Evolutionary conservation across 2,329 filamentous ascomycete genomes (phyloP).

Genomic region (Metarhizium brunneum): DNA sequence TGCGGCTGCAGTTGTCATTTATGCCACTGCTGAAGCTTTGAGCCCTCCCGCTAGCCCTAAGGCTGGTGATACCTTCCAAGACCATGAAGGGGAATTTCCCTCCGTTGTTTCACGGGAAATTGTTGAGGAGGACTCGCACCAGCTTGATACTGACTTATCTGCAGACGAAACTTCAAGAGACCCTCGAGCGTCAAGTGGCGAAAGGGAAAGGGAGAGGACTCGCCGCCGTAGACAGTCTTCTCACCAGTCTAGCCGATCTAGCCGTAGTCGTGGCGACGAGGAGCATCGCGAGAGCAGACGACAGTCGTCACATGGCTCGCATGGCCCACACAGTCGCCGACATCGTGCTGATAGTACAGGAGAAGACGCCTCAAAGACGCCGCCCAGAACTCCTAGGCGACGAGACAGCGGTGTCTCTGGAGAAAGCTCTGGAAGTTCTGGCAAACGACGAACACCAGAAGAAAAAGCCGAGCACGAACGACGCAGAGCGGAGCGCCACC

Average conservation of each 20-base stretch:
- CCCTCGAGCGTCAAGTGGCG: slow-evolving; percentile 23
- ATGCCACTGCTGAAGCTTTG: slow-evolving; percentile 39
- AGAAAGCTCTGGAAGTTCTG: slow-evolving; percentile 27
- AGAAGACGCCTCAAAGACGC: slow-evolving; percentile 23
- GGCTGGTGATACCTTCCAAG: slow-evolving; percentile 9
- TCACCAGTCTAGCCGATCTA: slow-evolving; percentile 24
- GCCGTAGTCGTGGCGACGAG: slow-evolving; percentile 22
- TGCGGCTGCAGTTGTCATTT: slow-evolving; percentile 44
- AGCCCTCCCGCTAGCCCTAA: slow-evolving; percentile 29
- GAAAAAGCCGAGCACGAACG: slow-evolving; percentile 41
- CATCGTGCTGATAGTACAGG: slow-evolving; percentile 29
- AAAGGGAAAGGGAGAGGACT: slow-evolving; percentile 30
- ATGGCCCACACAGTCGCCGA: slow-evolving; percentile 20
- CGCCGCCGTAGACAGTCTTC: slow-evolving; percentile 33
- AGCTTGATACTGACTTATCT: slow-evolving; percentile 46
- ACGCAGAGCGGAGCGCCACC: slow-evolving; percentile 36
- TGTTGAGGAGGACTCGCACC: slow-evolving; percentile 11
- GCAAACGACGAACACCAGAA: slow-evolving; percentile 33
- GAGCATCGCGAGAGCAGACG: slow-evolving; percentile 21
- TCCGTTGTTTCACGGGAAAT: background rate
- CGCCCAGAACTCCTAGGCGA: slow-evolving; percentile 27
- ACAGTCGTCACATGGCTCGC: slow-evolving; percentile 14
- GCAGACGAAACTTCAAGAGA: slow-evolving; percentile 40
- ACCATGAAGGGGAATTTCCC: slow-evolving; percentile 16
- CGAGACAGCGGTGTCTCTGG: slow-evolving; percentile 37